phyloP scores from a whole-genome alignment of 257 asterid species.

The Jacaranda mimosifolia region DNA sequence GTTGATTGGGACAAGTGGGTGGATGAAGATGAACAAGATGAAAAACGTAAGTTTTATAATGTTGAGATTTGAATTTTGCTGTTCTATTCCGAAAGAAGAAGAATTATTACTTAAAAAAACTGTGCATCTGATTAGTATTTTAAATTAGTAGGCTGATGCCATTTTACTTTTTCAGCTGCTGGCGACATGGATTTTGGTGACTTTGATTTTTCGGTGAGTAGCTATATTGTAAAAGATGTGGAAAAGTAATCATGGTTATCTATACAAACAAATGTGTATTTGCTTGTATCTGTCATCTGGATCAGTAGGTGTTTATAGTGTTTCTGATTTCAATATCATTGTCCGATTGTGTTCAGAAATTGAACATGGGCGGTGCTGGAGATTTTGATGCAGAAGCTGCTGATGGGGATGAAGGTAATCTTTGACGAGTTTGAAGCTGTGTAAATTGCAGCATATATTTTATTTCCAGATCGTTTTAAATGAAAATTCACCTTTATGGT shows the following conservation, averaged over 20 bases:
- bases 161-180: conserved; percentile 44
- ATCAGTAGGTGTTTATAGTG: background rate
- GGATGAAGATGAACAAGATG: conserved; percentile 78
- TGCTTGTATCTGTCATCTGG: background rate
- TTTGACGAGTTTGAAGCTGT: background rate
- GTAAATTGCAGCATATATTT: background rate
- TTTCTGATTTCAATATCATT: background rate
- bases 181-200: conserved; percentile 57
- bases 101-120: background rate
- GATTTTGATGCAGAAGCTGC: conserved; percentile 46
- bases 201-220: conserved; percentile 67
- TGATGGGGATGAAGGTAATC: conserved; percentile 49
- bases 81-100: background rate
- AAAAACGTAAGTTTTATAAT: conserved; percentile 41
- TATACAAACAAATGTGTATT: background rate
- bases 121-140: background rate
- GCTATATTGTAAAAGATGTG: background rate
- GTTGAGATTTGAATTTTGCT: background rate
- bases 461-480: background rate
- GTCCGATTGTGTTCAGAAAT: conserved; percentile 44
- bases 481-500: background rate
- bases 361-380: conserved; percentile 55
- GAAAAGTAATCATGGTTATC: background rate
- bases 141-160: conserved; percentile 18
- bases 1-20: conserved; percentile 95